Percentiles rank a stretch among this genome's conserved stretches.
Conservation (phyloP, 78 protist genomes). For the Cavenderia fasciculata region DNA sequence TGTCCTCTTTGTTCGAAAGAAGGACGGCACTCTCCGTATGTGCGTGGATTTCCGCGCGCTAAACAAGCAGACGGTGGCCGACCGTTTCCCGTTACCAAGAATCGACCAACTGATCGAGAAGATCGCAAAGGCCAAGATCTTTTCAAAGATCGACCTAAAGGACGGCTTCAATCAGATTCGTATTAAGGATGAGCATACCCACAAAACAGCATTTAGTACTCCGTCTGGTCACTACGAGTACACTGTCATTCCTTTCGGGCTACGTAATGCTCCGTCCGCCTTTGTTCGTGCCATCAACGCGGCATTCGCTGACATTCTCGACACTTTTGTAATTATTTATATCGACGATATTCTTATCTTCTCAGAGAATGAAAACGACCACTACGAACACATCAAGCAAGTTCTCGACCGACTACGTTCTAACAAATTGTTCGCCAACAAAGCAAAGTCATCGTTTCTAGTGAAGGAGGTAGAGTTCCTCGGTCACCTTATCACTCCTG, state of each 20-base stretch:
- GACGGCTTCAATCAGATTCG: slow-evolving; percentile 29
- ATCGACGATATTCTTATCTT: slow-evolving; percentile 63
- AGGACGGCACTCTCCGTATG: slow-evolving; percentile 13
- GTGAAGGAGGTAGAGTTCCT: background rate
- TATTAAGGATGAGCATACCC: background rate
- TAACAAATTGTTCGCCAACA: background rate
- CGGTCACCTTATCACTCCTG: background rate
- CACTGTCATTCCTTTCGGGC: slow-evolving; percentile 44
- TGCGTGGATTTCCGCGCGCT: slow-evolving; percentile 68
- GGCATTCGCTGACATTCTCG: background rate
- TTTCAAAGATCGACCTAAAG: slow-evolving; percentile 25
- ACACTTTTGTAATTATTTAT: background rate
- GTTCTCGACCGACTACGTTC: background rate
- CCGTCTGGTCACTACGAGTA: slow-evolving; percentile 21
- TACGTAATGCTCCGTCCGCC: slow-evolving; percentile 20
- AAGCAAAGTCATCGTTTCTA: background rate
- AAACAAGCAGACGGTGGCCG: background rate
- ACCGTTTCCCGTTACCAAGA: slow-evolving; percentile 29
- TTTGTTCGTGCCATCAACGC: background rate
- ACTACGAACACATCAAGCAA: background rate
- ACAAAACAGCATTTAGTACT: slow-evolving; percentile 49
- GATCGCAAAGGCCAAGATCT: background rate
- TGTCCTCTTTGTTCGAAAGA: slow-evolving; percentile 48
- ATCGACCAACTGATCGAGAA: background rate
- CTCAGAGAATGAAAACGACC: background rate